Evolutionary conservation across 2,329 filamentous ascomycete species (phyloP).

Genomic region (Ceratocystis huliohia): DNA sequence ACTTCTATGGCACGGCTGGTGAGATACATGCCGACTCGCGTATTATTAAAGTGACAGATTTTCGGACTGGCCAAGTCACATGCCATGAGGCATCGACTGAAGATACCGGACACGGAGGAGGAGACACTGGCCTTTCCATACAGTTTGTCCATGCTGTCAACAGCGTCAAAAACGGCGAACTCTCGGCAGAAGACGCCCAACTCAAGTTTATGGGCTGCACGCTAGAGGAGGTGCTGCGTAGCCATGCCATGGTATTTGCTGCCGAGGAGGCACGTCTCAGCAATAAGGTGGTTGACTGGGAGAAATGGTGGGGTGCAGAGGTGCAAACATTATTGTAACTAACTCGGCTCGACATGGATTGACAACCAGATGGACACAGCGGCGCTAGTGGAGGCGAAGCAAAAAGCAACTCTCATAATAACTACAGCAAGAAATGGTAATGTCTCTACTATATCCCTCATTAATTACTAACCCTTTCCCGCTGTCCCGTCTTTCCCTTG

Average conservation of each 20-base stretch:
- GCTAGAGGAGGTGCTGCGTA: constrained; percentile 74
- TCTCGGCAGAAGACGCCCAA: constrained; percentile 60
- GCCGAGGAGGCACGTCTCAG: constrained; percentile 71
- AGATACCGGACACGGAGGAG: constrained; percentile 31
- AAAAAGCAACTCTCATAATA: not conserved
- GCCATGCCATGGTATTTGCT: constrained; percentile 86
- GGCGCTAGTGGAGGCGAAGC: not conserved
- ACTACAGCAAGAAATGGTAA: not conserved
- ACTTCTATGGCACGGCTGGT: constrained; percentile 74
- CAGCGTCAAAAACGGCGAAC: constrained; percentile 58
- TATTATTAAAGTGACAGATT: constrained; percentile 40
- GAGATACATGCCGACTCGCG: constrained; percentile 77
- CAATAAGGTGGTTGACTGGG: constrained; percentile 61
- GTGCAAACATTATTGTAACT: constrained; percentile 24
- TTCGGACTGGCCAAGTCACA: constrained; percentile 33
- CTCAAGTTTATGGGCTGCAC: constrained; percentile 64
- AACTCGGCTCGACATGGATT: not conserved
- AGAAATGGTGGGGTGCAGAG: constrained; percentile 54
- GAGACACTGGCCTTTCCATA: constrained; percentile 49
- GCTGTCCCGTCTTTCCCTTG: not conserved
- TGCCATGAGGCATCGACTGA: constrained; percentile 30
- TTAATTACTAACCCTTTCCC: not conserved
- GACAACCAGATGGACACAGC: not conserved
- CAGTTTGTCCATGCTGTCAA: constrained; percentile 77
- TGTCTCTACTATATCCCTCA: not conserved